Conservation (phyloP, 83 land plant species). For the Picea abies region DNA sequence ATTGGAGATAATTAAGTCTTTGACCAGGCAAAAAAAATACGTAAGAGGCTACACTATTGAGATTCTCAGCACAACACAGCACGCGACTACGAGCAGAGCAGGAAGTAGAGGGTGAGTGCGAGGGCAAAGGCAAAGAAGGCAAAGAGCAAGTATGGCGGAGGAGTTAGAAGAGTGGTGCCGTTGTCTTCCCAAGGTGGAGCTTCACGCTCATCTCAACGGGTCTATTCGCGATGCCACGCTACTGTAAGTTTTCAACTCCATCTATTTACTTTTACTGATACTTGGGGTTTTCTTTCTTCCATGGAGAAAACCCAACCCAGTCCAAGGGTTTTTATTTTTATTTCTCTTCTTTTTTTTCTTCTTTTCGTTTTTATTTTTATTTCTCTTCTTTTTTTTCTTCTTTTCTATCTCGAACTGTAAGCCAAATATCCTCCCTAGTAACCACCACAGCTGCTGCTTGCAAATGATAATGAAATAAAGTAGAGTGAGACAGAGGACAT, state of each 20-base stretch:
- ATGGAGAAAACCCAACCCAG: background rate
- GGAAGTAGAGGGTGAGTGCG: too few species aligned
- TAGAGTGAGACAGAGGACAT: too few species aligned
- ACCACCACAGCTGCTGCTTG: background rate
- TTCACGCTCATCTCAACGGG: slow-evolving; percentile 99
- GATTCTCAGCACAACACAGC: too few species aligned
- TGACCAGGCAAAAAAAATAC: too few species aligned
- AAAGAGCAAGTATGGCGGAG: slow-evolving; percentile 3
- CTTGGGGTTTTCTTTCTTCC: slow-evolving; percentile 3
- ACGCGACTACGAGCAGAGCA: too few species aligned
- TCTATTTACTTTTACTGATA: background rate
- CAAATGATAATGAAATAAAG: too few species aligned
- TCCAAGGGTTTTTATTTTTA: too few species aligned
- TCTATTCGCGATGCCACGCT: slow-evolving; percentile 88
- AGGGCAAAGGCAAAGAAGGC: background rate
- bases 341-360: background rate
- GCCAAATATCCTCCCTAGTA: background rate
- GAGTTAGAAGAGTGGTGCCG: slow-evolving; percentile 46
- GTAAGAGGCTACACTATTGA: too few species aligned
- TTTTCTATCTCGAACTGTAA: background rate
- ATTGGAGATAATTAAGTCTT: too few species aligned
- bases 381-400: background rate
- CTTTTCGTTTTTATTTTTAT: background rate
- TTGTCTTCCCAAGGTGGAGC: slow-evolving; percentile 89
- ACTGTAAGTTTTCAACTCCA: slow-evolving; percentile 47